These are phyloP conservation scores for Beta vulgaris DNA, from an alignment of 148 eudicot species.

Conservation along the genomic window DNA sequence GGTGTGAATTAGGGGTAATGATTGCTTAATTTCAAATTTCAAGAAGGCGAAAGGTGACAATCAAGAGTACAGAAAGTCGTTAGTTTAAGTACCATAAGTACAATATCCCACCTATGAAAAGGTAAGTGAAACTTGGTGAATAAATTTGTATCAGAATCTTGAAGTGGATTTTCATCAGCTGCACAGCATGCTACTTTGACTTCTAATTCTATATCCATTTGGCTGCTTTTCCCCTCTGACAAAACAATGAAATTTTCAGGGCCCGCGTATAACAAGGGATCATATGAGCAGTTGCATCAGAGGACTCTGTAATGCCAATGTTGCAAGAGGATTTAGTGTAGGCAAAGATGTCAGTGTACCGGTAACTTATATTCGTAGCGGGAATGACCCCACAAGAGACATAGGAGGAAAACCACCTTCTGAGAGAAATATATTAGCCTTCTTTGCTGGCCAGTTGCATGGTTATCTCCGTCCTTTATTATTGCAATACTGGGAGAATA, in stretches of 20 bases:
- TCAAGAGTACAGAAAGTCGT: not conserved
- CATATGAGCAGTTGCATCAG: slow-evolving; percentile 50
- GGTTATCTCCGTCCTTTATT: slow-evolving; percentile 72
- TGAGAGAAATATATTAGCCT: slow-evolving; percentile 53
- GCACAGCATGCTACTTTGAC: not conserved
- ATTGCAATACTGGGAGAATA: slow-evolving; percentile 64
- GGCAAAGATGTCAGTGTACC: slow-evolving; percentile 73
- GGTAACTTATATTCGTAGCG: slow-evolving; percentile 57
- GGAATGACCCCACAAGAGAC: slow-evolving; percentile 50
- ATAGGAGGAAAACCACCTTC: slow-evolving; percentile 67
- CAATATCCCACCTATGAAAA: not conserved
- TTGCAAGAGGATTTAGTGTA: slow-evolving; percentile 59
- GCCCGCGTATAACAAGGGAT: slow-evolving; percentile 46
- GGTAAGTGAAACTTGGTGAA: not conserved
- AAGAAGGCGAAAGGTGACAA: not conserved
- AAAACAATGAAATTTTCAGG: slow-evolving; percentile 34
- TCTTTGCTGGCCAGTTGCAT: slow-evolving; percentile 75
- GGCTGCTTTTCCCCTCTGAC: not conserved
- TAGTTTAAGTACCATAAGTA: not conserved
- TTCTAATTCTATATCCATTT: not conserved
- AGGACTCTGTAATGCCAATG: slow-evolving; percentile 75
- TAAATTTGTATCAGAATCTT: not conserved
- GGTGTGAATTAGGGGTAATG: too few species aligned
- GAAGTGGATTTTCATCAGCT: not conserved
- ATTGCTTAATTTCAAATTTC: not conserved